Conservation (phyloP, 2,329 filamentous ascomycete species). For the Cladosporium sphaerospermum region DNA sequence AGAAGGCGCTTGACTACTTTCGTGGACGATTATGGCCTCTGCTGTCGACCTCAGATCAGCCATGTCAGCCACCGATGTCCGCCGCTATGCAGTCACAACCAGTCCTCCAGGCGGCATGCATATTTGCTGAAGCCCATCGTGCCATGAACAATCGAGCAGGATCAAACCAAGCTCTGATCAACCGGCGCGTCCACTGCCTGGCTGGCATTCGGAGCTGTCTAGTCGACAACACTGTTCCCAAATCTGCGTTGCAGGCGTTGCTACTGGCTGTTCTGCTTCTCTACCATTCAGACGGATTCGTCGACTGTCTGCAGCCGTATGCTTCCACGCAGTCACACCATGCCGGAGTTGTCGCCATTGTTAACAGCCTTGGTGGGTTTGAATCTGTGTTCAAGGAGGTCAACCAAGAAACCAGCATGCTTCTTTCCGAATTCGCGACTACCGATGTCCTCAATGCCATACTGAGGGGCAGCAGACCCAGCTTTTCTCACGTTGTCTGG, state of each 20-base stretch:
- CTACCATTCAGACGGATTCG: conserved; percentile 10
- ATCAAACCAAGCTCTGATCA: conserved; percentile 7
- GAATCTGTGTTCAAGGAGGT: background rate
- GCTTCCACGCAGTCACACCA: conserved; percentile 7
- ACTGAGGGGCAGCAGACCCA: background rate
- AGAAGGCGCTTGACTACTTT: conserved; percentile 10
- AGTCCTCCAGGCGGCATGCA: conserved; percentile 7
- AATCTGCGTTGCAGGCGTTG: conserved; percentile 4
- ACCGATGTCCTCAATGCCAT: conserved; percentile 7
- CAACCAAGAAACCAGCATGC: conserved; percentile 2
- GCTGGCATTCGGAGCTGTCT: conserved; percentile 3
- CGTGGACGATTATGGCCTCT: conserved; percentile 7
- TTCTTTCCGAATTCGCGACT: conserved; percentile 7
- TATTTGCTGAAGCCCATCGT: conserved; percentile 9
- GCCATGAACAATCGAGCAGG: conserved; percentile 5
- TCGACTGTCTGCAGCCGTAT: conserved; percentile 7
- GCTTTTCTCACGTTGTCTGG: background rate
- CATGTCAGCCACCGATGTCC: conserved; percentile 9
- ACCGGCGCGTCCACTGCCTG: conserved; percentile 5
- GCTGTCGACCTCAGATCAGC: conserved; percentile 8
- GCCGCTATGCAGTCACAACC: conserved; percentile 6
- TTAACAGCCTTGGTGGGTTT: conserved; percentile 4
- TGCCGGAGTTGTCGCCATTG: conserved; percentile 8
- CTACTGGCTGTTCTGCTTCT: conserved; percentile 6
- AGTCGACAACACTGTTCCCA: background rate